Conservation (phyloP, 345 rosid species). For the Rubroshorea leprosula region DNA sequence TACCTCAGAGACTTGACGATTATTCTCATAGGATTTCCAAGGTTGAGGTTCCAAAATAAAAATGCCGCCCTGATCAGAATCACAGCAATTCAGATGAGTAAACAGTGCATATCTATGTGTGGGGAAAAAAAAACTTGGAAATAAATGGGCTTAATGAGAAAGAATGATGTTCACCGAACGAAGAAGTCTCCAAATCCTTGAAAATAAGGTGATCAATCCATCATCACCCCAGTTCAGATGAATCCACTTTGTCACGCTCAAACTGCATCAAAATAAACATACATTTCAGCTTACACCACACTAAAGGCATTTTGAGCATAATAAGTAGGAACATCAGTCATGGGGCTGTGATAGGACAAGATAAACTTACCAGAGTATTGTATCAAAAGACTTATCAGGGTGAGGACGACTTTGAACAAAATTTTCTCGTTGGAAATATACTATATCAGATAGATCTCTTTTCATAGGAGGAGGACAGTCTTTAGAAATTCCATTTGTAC, state of each 20-base stretch:
- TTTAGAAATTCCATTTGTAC: slow-evolving; percentile 17
- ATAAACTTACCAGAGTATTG: slow-evolving; percentile 65
- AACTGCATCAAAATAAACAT: slow-evolving; percentile 37
- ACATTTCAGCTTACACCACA: slow-evolving; percentile 8
- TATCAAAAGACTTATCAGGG: slow-evolving; percentile 49
- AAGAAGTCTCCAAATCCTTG: slow-evolving; percentile 77
- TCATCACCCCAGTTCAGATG: slow-evolving; percentile 98
- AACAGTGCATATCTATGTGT: slow-evolving; percentile 3
- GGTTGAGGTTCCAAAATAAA: slow-evolving; percentile 95
- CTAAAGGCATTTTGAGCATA: background rate
- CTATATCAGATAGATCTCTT: slow-evolving; percentile 45
- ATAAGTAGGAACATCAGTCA: background rate
- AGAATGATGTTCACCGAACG: slow-evolving; percentile 41
- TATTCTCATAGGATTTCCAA: slow-evolving; percentile 85
- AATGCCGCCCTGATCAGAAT: slow-evolving; percentile 68
- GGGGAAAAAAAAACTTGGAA: background rate
- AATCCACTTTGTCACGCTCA: slow-evolving; percentile 97
- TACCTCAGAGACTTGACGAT: slow-evolving; percentile 79
- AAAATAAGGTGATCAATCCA: slow-evolving; percentile 67
- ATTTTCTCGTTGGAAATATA: slow-evolving; percentile 74
- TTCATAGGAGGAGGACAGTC: slow-evolving; percentile 17
- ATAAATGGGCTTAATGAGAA: background rate
- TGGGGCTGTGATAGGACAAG: background rate
- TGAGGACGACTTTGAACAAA: slow-evolving; percentile 43
- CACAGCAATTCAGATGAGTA: slow-evolving; percentile 1